Evolutionary conservation across 352 stramenopile genomes (phyloP), one percentile per base, ranked within the genome.

Genomic region (Pythium aristosporum): DNA sequence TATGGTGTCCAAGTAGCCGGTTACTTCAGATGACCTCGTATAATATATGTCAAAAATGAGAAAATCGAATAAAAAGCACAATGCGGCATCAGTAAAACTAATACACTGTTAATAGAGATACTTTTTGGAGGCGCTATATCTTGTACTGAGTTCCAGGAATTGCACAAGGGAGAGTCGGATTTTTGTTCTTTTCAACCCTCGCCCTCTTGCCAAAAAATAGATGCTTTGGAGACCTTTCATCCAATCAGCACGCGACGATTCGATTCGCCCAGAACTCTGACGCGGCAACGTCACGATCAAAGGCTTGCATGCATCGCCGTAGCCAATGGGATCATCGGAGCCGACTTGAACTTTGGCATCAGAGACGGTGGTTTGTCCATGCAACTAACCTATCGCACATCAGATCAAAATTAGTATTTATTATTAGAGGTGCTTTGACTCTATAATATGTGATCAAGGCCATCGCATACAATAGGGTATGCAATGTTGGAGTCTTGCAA

Each of bases 241-340:
- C 64, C 64, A 71, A 71, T 71, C 63, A 65, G 10, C 20, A 11
- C 0, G 36, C 36, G 9, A 3, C n/a, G 48, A n/a, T 1, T 10
- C 1, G 18, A 25, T 9, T 28, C n/a, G 51, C 34, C 18, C 15
- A 5, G 9, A 5, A 55, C 2, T 47, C 23, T 71, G 64, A 71
- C 64, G 64, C 64, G 64, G 41, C 64, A 43, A 70, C 48, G 64
- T 71, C 57, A 66, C 39, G 9, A 20, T n/a, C 21, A 18, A 20
- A 5, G 30, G 57, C 51, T 66, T 51, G 12, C 53, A 30, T 37
- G 13, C 5, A 47, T 37, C 34, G 11, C 34, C 34, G 11, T 41
- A 13, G 39, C 64, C 57, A 71, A 71, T 71, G 51, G 66, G 25
- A 57, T 12, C 34, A 16, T 12, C 20, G 23, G 30, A 61, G 39